Percentiles rank a stretch among this genome's conserved stretches.
These are phyloP conservation scores for Colletotrichum plurivorum DNA, from an alignment of 2,329 filamentous ascomycete genomes.

Conservation along the genomic window DNA sequence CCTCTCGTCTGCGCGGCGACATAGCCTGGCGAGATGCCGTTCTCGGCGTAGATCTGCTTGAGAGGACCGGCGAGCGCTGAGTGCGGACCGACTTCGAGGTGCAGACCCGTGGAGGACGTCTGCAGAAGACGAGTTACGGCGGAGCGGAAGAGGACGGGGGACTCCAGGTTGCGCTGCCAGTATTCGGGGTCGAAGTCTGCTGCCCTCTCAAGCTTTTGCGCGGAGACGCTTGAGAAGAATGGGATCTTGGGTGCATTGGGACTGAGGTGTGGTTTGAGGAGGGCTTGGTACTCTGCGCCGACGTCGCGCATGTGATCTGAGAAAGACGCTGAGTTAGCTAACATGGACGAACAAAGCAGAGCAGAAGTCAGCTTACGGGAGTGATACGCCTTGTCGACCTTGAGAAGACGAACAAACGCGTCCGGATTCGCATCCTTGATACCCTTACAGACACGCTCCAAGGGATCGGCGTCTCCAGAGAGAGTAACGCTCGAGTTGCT, in stretches of 20 bases:
- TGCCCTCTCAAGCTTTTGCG: not conserved
- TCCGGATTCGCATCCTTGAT: constrained; percentile 43
- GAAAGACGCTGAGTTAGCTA: no score
- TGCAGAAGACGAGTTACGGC: constrained; percentile 35
- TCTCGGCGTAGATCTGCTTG: constrained; percentile 59
- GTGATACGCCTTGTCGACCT: constrained; percentile 30
- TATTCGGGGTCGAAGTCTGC: constrained; percentile 27
- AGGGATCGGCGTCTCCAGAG: constrained; percentile 39
- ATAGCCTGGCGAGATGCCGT: constrained; percentile 62
- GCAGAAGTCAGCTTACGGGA: no score
- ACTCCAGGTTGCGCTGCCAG: constrained; percentile 41
- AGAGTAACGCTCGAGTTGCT: constrained; percentile 47
- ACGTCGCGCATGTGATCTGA: constrained; percentile 37
- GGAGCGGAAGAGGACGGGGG: constrained; percentile 35
- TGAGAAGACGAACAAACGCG: not conserved
- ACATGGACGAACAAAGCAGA: no score
- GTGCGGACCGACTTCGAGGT: constrained; percentile 41
- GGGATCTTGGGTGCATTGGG: constrained; percentile 3
- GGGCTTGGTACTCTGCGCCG: constrained; percentile 27
- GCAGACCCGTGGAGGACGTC: constrained; percentile 42
- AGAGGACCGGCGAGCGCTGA: constrained; percentile 34
- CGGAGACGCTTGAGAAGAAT: constrained; percentile 33
- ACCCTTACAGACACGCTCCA: constrained; percentile 44
- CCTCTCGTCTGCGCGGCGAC: constrained; percentile 64
- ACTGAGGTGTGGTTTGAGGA: constrained; percentile 5